Evolutionary conservation across 352 stramenopile species (phyloP).

Genomic region (Globisporangium solare): DNA sequence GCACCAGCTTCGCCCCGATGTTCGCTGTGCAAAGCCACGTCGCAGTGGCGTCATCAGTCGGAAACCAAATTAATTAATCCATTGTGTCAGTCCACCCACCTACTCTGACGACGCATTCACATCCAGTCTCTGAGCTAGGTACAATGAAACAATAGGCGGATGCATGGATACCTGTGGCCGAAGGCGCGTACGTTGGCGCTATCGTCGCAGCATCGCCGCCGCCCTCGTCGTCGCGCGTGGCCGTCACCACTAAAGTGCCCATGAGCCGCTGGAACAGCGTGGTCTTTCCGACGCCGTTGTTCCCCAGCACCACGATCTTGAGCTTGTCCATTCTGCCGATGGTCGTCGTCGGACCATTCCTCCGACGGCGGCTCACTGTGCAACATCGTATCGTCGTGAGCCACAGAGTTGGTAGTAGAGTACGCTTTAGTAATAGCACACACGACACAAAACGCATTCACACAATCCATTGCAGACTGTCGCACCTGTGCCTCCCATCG

Average conservation of each 20-base stretch:
- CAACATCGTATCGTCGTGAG: no score
- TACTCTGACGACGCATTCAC: background rate
- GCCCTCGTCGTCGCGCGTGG: background rate
- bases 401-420: no score
- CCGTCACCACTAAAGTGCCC: conserved; percentile 16
- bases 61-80: background rate
- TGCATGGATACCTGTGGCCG: conserved; percentile 42
- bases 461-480: background rate
- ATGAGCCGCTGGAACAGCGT: conserved; percentile 48
- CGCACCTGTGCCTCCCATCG: conserved; percentile 5
- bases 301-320: conserved; percentile 50
- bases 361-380: conserved; percentile 12
- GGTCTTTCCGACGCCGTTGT: conserved; percentile 42
- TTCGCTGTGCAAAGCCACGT: conserved; percentile 16
- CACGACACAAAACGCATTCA: no score
- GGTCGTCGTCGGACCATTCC: background rate
- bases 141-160: no score
- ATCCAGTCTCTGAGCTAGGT: no score
- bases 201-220: background rate
- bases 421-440: no score
- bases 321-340: conserved; percentile 20
- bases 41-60: background rate
- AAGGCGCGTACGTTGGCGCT: conserved; percentile 12
- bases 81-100: background rate
- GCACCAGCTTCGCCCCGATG: conserved; percentile 53